Base-by-base conservation (phyloP, 2,329 filamentous ascomycete genomes). In the Stromatinia cepivora region DNA sequence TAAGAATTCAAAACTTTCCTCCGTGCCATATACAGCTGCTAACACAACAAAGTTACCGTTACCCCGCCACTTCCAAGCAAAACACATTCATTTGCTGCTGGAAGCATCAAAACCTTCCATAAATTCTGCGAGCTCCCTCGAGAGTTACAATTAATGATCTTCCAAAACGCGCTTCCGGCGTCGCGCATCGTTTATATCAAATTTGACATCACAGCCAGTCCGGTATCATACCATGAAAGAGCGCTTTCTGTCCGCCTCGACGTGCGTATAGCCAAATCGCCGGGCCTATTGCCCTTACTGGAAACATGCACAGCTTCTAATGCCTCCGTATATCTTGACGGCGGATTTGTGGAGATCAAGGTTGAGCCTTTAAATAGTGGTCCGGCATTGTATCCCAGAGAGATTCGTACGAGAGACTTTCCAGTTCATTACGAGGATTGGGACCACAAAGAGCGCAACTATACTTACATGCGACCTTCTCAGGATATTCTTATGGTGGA, bases 1-100 rank as follows among this genome's bases (percentile, higher is more conserved):
- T 42, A 2, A 42, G 11, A 17, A 34, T 3, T 7, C 0, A 13
- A 9, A 3, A 15, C 7, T 36, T 0, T 13, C 20, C 1, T 50
- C 25, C 4, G 45, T 34, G 6, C 6, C 3, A 36, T 8, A 9
- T 10, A 31, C 0, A 1, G 0, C n/a, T 34, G 20, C 45, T 48
- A 36, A 62, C 3, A n/a, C 3, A 6, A 17, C 1, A 3, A 48
- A 48, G 45, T 36, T 17, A 17, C 1, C 1, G 9, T 62, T 2
- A 13, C 9, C 15, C 45, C 28, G 7, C 42, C 58, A 5, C 20
- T 62, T 62, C 42, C 31, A 42, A 42, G 9, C 17, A 56, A 22
- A 22, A 36, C 28, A 4, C 4, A 17, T 6, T 4, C 4, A 36
- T 9, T 2, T 3, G n/a, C 20, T 0, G 31, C 17, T 11, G 20